A percentile compares a stretch with the other conserved stretches of the same genome.
These are phyloP conservation scores for Lactarius deliciosus DNA, from an alignment of 768 basidiomycete genomes.

Conservation along the genomic window DNA sequence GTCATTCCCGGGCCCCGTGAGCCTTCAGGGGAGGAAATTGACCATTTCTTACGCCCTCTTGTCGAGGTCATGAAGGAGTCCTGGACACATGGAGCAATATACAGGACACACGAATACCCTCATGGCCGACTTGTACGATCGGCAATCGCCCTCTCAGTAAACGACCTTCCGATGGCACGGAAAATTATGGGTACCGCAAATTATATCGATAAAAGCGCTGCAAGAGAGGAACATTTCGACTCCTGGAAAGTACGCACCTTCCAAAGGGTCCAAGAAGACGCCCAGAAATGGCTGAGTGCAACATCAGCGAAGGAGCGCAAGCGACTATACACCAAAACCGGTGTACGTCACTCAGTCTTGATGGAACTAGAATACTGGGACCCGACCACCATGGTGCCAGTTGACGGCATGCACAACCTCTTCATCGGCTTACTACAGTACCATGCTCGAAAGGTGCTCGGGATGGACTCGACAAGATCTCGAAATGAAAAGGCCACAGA, in stretches of 20 bases:
- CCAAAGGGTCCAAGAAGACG: conserved; percentile 18
- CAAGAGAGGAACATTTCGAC: background rate
- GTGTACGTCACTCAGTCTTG: conserved; percentile 34
- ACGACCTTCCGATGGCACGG: conserved; percentile 9
- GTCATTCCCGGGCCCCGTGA: conserved; percentile 44
- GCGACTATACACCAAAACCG: conserved; percentile 26
- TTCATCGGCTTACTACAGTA: conserved; percentile 28
- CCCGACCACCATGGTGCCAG: conserved; percentile 24
- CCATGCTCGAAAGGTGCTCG: conserved; percentile 26
- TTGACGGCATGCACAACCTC: conserved; percentile 35
- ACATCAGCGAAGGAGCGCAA: conserved; percentile 15
- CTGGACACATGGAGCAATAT: conserved; percentile 39
- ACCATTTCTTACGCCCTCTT: conserved; percentile 41
- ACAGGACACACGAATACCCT: conserved; percentile 14
- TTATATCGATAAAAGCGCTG: background rate
- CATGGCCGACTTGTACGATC: background rate
- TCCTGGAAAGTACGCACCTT: background rate
- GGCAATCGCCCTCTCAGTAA: conserved; percentile 10
- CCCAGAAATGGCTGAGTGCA: conserved; percentile 30
- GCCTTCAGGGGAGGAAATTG: conserved; percentile 37
- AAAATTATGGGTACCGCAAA: conserved; percentile 8
- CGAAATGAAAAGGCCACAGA: background rate
- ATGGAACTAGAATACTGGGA: conserved; percentile 35
- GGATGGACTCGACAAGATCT: conserved; percentile 19
- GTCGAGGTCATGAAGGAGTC: conserved; percentile 38